phyloP scores from a whole-genome alignment of 2,329 filamentous ascomycete species.

The Sarocladium kiliense region DNA sequence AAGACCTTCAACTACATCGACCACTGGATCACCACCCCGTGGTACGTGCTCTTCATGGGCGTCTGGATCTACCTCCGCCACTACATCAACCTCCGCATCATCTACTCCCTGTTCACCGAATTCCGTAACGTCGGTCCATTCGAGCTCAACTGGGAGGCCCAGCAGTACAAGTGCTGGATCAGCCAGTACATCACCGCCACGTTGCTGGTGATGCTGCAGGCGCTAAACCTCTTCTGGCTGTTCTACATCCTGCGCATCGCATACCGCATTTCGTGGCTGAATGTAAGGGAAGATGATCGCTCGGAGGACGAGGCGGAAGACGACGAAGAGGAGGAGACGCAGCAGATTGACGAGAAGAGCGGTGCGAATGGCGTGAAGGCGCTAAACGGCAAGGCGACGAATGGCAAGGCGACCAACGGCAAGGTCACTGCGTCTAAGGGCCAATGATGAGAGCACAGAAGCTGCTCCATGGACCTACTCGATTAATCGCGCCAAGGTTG shows the following conservation, averaged over 20 bases:
- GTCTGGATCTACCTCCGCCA: constrained; percentile 90
- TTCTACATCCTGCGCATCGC: constrained; percentile 72
- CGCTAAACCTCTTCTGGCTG: constrained; percentile 77
- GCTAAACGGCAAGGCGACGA: constrained; percentile 13
- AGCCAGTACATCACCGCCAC: constrained; percentile 61
- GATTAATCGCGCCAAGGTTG: no score
- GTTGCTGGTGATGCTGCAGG: constrained; percentile 64
- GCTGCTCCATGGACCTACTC: no score
- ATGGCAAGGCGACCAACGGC: constrained; percentile 16
- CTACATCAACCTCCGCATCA: constrained; percentile 72
- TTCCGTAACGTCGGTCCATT: constrained; percentile 71
- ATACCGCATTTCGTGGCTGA: constrained; percentile 61
- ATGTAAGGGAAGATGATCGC: constrained; percentile 62
- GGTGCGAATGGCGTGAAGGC: constrained; percentile 14
- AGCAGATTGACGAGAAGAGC: constrained; percentile 21
- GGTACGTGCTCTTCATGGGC: constrained; percentile 76
- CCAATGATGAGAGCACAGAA: constrained; percentile 3
- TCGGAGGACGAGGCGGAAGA: constrained; percentile 65
- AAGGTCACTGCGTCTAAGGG: constrained; percentile 9
- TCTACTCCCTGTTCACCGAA: constrained; percentile 70
- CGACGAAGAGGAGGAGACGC: constrained; percentile 36
- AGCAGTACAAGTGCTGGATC: constrained; percentile 73
- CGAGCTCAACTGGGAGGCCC: constrained; percentile 68
- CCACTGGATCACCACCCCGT: constrained; percentile 70
- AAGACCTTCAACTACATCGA: constrained; percentile 92